Base-by-base conservation (phyloP, 2,329 filamentous ascomycete genomes). In the Cyanodermella asteris region DNA sequence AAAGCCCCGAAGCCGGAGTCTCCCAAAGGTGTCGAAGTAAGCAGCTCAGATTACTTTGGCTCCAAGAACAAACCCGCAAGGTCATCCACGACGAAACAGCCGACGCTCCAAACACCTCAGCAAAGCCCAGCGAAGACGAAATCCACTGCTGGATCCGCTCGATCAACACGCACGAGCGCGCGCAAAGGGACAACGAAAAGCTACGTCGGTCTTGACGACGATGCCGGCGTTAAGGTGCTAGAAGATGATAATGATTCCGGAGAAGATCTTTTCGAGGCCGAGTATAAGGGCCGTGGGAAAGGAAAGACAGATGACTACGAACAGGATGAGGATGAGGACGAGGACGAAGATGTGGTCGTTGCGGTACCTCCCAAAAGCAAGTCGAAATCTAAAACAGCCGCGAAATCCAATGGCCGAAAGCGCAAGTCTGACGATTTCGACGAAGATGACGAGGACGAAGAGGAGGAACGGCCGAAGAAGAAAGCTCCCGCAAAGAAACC, bases 231-330 rank as follows among this genome's bases (percentile, higher is more conserved):
- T 6, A 24, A 16, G 15, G 17, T 31, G 13, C 18, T 33, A 12
- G 72, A 76, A 26, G 71, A 70, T 17, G 59, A 63, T 5, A 66
- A 77, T 22, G 71, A 64, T 22, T 59, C 50, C 3, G 73, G 65
- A n/a, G 74, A 80, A 34, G 82, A 91, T 37, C 81, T 91, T 12
- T 82, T 82, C 46, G 74, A 72, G 9, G 71, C 73, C 4, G 69
- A 77, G 34, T 62, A 61, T 17, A 73, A 69, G 41, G 62, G 61
- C 23, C 54, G 63, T 22, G 66, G 61, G 28, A 77, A 69, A 42
- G 59, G 64, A 8, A 73, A 68, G 38, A 69, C 69, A 20, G 76
- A 87, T 40, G 72, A 78, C 26, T 78, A 82, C 28, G 60, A 64
- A 30, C 73, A 74, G 31, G 55, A 53, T 26, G 66, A 67, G 12